Base-by-base conservation (phyloP, 2,329 filamentous ascomycete genomes). In the Dactylonectria macrodidyma region DNA sequence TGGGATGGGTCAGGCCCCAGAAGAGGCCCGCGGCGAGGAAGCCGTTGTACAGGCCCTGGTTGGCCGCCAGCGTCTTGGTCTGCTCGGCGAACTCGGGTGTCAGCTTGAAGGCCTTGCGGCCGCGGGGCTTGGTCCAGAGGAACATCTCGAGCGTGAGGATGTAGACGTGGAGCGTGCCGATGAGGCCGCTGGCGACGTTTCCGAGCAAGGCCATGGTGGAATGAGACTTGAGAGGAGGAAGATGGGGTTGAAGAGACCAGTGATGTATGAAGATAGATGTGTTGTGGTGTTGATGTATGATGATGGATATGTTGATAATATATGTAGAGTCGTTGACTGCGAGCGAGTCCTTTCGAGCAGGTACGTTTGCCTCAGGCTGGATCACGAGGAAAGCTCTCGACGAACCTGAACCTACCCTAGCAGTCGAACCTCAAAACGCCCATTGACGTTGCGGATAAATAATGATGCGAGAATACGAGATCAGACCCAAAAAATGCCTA, bases 1-100 rank as follows among this genome's bases (percentile, higher is more conserved):
- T 78, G 1, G 85, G 84, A 71, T 87, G 84, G 3, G 78, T n/a
- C n/a, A 86, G 68, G 3, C 82, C 81, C 85, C 85, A 87, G 30
- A 78, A 65, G 2, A 87, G 75, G 0, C 85, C 85, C 1, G 84
- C 84, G 3, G 84, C 82, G n/a, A 87, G 78, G 62, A 87, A 86
- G 48, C 85, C 85, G 72, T 87, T 87, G 78, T 87, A 87, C 6
- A 87, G 78, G 22, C 85, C 85, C 73, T 87, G 85, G 75, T 87
- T 87, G 59, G 83, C 83, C 54, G 84, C 85, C 41, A 87, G 77
- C 4, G 78, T 71, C 67, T 80, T 81, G 3, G 84, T 85, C 75
- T 84, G 72, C 46, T 81, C 74, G 6, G 85, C 85, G 63, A 84
- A 85, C 5, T 85, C 82, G n/a, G 81, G 73, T 0, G 78, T 81